Base-by-base conservation (phyloP, 495 filamentous ascomycete genomes). In the Aspergillus indologenus region DNA sequence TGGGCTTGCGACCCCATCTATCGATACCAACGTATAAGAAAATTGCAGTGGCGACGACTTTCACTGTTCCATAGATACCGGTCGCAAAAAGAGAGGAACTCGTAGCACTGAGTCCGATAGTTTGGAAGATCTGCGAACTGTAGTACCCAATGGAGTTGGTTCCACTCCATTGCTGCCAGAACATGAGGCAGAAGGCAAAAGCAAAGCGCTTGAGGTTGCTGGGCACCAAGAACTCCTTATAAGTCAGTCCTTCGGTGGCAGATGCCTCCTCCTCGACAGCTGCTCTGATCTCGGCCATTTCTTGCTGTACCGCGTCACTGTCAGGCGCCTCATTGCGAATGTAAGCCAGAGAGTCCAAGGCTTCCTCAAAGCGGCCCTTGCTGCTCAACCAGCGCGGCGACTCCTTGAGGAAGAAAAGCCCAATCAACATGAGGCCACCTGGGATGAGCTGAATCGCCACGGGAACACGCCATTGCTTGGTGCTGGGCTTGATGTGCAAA, bases 1-100 rank as follows among this genome's bases (percentile, higher is more conserved):
- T 87, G 42, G 85, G 81, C 7, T 86, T 80, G 9, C 89, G 82
- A 17, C 89, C 90, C 5, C 90, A 79, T 3, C 84, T 83, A 68
- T 93, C 89, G 34, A 85, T 86, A 49, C 86, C 81, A 67, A 90
- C 89, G 54, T 87, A 58, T 8, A 90, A 74, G 78, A 88, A 90
- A 45, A 83, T 57, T 31, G 75, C 78, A 20, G 86, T 89, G 61
- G 81, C 70, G 19, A 77, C 73, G 53, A 82, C 85, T 62, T 80
- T 83, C 5, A 81, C 78, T 20, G 78, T 77, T 12, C 81, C 81
- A 54, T 82, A 83, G 43, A 84, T 69, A 15, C 81, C 81, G 0
- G 81, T 83, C 21, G 80, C 79, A 61, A 84, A 78, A 17, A 84
- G 76, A 17, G 69, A 73, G 15, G 76, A 74, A 54, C 77, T 72